Evolutionary conservation across 2,329 filamentous ascomycete genomes (phyloP), one percentile per base, ranked within the genome.

Genomic region (Arthrobotrys musiformis): DNA sequence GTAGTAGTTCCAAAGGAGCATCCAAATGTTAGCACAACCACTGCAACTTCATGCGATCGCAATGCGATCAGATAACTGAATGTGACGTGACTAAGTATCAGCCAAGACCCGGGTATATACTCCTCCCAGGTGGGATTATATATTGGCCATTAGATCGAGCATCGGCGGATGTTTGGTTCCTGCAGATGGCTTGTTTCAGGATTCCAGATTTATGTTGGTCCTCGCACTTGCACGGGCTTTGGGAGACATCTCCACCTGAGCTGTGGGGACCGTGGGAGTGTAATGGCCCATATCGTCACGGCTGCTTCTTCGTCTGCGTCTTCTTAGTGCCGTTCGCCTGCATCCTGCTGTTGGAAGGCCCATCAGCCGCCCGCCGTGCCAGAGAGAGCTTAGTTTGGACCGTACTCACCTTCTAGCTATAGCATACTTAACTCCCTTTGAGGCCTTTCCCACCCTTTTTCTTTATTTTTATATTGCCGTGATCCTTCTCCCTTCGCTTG

Each of bases 181-280:
- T 76, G 72, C 72, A 76, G 63, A 61, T 60, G 33, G 70, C 61
- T 58, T 76, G 72, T 76, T 76, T 76, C 72, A 76, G 56, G 40
- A 76, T 70, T 61, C 46, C 70, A 74, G 62, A 63, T 69, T 68
- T 56, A 37, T 28, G 11, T 44, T n/a, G n/a, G n/a, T n/a, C n/a
- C n/a, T n/a, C n/a, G n/a, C n/a, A n/a, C n/a, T n/a, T n/a, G n/a
- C n/a, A n/a, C n/a, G n/a, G n/a, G n/a, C n/a, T n/a, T n/a, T n/a
- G n/a, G n/a, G n/a, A n/a, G n/a, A n/a, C n/a, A n/a, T n/a, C n/a
- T n/a, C n/a, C n/a, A n/a, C n/a, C n/a, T n/a, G n/a, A n/a, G n/a
- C n/a, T n/a, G n/a, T n/a, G n/a, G n/a, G n/a, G n/a, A n/a, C n/a
- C n/a, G n/a, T n/a, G n/a, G n/a, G n/a, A n/a, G n/a, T n/a, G n/a